Base-by-base conservation (phyloP, 768 basidiomycete genomes). In the Boletales sp. region DNA sequence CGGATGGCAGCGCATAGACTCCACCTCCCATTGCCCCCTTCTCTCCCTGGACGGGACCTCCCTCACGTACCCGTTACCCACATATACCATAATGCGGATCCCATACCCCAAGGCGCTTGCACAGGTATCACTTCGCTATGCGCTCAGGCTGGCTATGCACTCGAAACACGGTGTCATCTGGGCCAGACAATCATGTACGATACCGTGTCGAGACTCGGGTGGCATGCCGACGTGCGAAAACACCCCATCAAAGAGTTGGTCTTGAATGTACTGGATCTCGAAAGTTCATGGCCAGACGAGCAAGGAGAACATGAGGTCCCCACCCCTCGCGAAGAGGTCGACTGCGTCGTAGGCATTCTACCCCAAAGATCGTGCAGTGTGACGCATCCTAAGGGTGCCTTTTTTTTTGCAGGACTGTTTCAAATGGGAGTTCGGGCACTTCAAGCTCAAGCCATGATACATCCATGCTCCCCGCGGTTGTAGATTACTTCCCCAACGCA, bases 341-440 rank as follows among this genome's bases (percentile, higher is more conserved):
- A 85, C 46, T 91, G 89, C 62, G 66, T 82, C 32, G 87, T 80
- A 51, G 59, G 78, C 62, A 32, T 33, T 43, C 13, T 39, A 18
- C 33, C 49, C 34, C 7, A 39, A 15, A 12, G 39, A n/a, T 39
- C 12, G 21, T 37, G 25, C 3, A 5, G n/a, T 13, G 4, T 18
- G 30, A 10, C n/a, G 8, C 40, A 28, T 19, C 28, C 44, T 55
- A 33, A 42, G 30, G 36, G 31, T 17, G 44, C 28, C 40, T n/a
- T 41, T 49, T 51, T 38, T n/a, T 41, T 49, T 51, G 8, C 57
- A 89, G 87, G 87, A 89, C 50, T 89, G 87, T 67, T 84, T 71
- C 66, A 86, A 84, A 58, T 89, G 87, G 87, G 81, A 86, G 50
- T 90, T 87, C 47, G 76, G 78, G 8, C 63, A 74, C 45, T 79